Base-by-base conservation (phyloP, 345 rosid species). In the Citrus reticulata region DNA sequence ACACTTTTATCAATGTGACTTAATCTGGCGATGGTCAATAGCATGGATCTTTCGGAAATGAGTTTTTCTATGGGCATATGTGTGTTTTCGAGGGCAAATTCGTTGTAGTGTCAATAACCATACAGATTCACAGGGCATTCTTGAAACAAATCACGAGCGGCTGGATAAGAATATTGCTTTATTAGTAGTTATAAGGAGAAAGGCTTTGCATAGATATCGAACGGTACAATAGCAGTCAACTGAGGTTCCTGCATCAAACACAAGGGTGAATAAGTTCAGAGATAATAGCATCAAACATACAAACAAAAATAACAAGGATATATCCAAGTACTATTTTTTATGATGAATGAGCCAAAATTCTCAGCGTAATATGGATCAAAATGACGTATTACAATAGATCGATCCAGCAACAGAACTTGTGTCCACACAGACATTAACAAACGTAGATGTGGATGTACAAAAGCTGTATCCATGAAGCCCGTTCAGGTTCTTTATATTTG, bases 211-310 rank as follows among this genome's bases (percentile, higher is more conserved):
- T 85, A 91, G 70, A 93, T 93, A 83, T 82, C 91, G 19, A 95
- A 93, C 29, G 75, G 76, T 55, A 90, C 93, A 46, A 67, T 87
- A 13, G 97, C 87, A 60, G 91, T 84, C 74, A 95, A 79, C 30
- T 95, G 98, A 40, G 98, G 98, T 83, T 93, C 98, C 98, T 95
- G 97, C 87, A 80, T 30, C 46, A 62, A 35, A 79, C 34, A 67
- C 25, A 30, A 17, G 7, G 46, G 37, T 3, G 16, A 62, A 57
- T 39, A 77, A 64, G 37, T 78, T 22, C 25, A 80, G 19, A 71
- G 22, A 67, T 62, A 9, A 58, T 72, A 29, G 51, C 51, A 37
- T 37, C 8, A 6, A 37, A 1, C 39, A 64, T 84, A 61, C 11
- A 32, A 24, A 20, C 32, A 27, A 46, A 40, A 27, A 27, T 16